phyloP scores from a whole-genome alignment of 495 filamentous ascomycete genomes.

The Trichoderma reesei region DNA sequence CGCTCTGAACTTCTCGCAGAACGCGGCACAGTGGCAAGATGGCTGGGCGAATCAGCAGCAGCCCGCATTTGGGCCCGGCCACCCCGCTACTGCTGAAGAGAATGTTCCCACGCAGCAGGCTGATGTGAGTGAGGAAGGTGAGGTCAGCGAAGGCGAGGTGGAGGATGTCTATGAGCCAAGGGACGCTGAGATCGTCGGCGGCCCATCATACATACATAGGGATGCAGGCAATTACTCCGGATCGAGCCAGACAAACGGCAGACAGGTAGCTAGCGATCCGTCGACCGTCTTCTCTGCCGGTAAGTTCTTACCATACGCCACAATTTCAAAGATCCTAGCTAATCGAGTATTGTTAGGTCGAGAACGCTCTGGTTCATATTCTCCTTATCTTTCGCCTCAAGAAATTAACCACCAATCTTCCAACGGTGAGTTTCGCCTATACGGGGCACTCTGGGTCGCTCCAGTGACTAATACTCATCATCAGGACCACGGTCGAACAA shows the following conservation, averaged over 20 bases:
- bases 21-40: neutral
- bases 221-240: neutral
- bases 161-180: conserved; percentile 37
- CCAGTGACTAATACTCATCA: neutral
- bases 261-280: neutral
- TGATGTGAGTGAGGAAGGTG: conserved; percentile 54
- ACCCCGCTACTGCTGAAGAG: neutral
- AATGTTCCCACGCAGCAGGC: neutral
- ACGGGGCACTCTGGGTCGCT: neutral
- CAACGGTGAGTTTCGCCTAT: neutral
- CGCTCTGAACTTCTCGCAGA: neutral
- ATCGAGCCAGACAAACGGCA: neutral
- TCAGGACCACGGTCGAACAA: neutral
- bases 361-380: conserved; percentile 42
- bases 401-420: conserved; percentile 25
- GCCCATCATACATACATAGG: neutral
- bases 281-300: neutral
- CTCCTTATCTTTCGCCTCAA: conserved; percentile 39
- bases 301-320: neutral
- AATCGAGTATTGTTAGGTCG: conserved; percentile 17
- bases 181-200: conserved; percentile 9
- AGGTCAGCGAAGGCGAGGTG: conserved; percentile 58
- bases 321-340: neutral
- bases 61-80: neutral
- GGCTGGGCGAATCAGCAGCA: neutral